Base-by-base conservation (phyloP, 2,329 filamentous ascomycete genomes). In the Diaporthe aspalathi region DNA sequence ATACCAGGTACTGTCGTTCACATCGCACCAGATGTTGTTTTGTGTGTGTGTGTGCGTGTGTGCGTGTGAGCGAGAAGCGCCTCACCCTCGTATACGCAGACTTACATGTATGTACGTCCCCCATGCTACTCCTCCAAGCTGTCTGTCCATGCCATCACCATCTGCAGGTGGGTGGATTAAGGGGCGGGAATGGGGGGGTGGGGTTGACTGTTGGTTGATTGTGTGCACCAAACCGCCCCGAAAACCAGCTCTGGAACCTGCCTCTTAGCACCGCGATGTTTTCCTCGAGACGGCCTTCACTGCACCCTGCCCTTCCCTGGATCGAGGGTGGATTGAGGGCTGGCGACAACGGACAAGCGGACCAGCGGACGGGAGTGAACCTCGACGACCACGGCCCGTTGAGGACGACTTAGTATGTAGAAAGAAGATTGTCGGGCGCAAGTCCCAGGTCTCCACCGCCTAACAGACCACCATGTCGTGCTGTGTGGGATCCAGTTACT, bases 291-390 rank as follows among this genome's bases (percentile, higher is more conserved):
- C 43, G 60, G 60, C 17, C 45, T 49, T 63, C 60, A 50, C 43
- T 63, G 43, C 60, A 49, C 60, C 60, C 60, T 65, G 60, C 45
- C 60, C 43, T 50, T 65, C 29, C 45, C 45, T 50, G 60, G 29
- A n/a, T n/a, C n/a, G n/a, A n/a, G n/a, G n/a, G n/a, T n/a, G n/a
- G n/a, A 63, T 63, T 49, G 60, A 35, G 35, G 43, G 60, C 43
- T 49, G 43, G 29, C 60, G 11, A 35, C 32, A 32, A 32, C 32
- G 32, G 32, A 32, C 35, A 60, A 22, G 32, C 43, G 43, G 40
- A 49, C 43, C 38, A 62, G 14, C 71, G 71, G 71, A 65, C 71
- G 68, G 71, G 63, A 68, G 71, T 73, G 71, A 73, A 56, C 71
- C 71, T 71, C 68, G 66, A 53, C 43, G 35, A 24, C 17, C n/a